Percentiles rank a stretch among this genome's conserved stretches.
These are phyloP conservation scores for Xylariaceae sp. DNA, from an alignment of 2,329 filamentous ascomycete genomes.

Conservation along the genomic window DNA sequence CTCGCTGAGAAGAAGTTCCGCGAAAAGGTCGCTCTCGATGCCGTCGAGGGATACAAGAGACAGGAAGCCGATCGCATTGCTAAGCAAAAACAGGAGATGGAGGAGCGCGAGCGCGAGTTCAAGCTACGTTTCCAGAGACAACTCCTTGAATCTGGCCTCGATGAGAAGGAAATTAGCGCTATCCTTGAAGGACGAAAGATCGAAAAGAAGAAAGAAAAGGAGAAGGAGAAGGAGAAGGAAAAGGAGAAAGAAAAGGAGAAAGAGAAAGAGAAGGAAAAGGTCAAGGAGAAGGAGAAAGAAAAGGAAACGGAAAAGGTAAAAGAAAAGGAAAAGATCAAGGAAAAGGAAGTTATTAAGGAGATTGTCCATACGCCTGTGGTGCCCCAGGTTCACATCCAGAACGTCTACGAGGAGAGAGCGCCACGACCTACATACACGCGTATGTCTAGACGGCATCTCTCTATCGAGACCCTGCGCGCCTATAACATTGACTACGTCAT, in stretches of 20 bases:
- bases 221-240: constrained; percentile 13
- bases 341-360: constrained; percentile 4
- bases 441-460: constrained; percentile 57
- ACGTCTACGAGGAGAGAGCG: constrained; percentile 14
- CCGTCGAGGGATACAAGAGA: constrained; percentile 48
- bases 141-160: constrained; percentile 52
- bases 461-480: constrained; percentile 53
- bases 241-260: constrained; percentile 27
- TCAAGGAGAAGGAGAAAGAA: constrained; percentile 27
- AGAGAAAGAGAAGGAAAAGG: not conserved
- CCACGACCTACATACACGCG: constrained; percentile 55
- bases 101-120: constrained; percentile 49
- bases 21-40: constrained; percentile 45
- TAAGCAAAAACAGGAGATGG: constrained; percentile 41
- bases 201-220: constrained; percentile 41
- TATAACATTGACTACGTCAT: constrained; percentile 54
- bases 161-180: constrained; percentile 53
- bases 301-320: constrained; percentile 29
- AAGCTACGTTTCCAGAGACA: constrained; percentile 52
- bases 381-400: not conserved
- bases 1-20: constrained; percentile 41
- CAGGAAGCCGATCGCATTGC: constrained; percentile 44
- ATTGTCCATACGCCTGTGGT: not conserved
- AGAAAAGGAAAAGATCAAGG: constrained; percentile 10
- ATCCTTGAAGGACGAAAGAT: constrained; percentile 43